A percentile compares a stretch with the other conserved stretches of the same genome.
These are phyloP conservation scores for Kurtzmaniella quercitrusa DNA, from an alignment of 1,139 yeast species.

Conservation along the genomic window DNA sequence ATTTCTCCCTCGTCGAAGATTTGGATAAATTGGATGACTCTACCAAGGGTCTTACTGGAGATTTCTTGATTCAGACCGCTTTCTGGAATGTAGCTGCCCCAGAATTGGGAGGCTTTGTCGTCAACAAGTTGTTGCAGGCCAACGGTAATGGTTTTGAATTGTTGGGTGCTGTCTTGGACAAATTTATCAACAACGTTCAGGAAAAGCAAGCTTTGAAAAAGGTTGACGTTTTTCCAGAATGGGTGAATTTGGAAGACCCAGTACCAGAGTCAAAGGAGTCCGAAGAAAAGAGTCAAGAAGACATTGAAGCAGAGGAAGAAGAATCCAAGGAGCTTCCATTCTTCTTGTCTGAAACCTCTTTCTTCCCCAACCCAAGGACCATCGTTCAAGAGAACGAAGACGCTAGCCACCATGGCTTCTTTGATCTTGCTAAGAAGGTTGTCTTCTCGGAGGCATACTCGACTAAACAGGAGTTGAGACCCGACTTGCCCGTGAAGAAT, in stretches of 20 bases:
- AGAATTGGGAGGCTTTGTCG: constrained; percentile 59
- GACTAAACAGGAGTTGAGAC: constrained; percentile 60
- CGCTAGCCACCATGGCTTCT: constrained; percentile 31
- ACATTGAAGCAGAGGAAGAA: constrained; percentile 18
- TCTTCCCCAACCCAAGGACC: constrained; percentile 53
- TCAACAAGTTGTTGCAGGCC: constrained; percentile 75
- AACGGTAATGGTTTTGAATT: constrained; percentile 81
- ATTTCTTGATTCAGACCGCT: constrained; percentile 72
- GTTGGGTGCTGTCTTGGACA: constrained; percentile 76
- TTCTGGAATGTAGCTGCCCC: constrained; percentile 76
- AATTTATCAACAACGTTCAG: constrained; percentile 52
- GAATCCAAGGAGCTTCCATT: constrained; percentile 38
- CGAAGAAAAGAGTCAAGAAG: constrained; percentile 14
- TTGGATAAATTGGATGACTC: constrained; percentile 45
- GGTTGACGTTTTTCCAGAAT: constrained; percentile 40
- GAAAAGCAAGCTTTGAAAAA: constrained; percentile 45
- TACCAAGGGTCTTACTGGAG: constrained; percentile 72
- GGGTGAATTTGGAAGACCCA: constrained; percentile 31
- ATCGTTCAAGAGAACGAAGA: constrained; percentile 33
- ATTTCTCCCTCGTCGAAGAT: constrained; percentile 56
- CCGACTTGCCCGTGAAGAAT: constrained; percentile 84
- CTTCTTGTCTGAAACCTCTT: constrained; percentile 58
- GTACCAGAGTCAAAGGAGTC: constrained; percentile 15
- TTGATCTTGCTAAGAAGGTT: constrained; percentile 65
- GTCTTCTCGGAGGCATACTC: constrained; percentile 79